phyloP scores from a whole-genome alignment of 108 stramenopile species.

The Bacterosira constricta region DNA sequence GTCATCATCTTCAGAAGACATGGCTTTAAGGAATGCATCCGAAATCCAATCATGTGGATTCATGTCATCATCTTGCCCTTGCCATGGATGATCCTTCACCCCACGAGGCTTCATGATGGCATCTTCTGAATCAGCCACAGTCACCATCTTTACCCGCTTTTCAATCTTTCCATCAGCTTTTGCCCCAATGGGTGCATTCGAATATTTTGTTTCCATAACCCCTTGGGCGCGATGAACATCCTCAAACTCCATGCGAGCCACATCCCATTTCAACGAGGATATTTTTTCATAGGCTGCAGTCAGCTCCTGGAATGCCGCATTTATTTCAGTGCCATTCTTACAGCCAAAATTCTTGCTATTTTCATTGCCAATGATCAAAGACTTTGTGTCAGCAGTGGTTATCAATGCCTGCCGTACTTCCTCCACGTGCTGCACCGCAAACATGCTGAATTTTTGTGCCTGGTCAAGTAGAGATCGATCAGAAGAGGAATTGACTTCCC shows the following conservation, averaged over 20 bases:
- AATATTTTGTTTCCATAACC: neutral
- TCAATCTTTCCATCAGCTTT: neutral
- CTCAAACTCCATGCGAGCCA: conserved; percentile 25
- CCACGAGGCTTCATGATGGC: neutral
- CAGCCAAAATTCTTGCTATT: neutral
- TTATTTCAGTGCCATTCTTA: neutral
- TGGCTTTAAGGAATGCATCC: conserved; percentile 23
- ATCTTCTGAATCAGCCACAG: neutral
- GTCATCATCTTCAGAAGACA: conserved; percentile 14
- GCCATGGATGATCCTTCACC: conserved; percentile 5
- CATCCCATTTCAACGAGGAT: conserved; percentile 36
- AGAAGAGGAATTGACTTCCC: neutral
- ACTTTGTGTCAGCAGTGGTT: neutral
- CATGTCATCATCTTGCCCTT: conserved; percentile 2
- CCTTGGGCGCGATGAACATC: neutral
- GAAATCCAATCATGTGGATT: conserved; percentile 28
- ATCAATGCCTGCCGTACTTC: conserved; percentile 19
- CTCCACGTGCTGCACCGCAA: conserved; percentile 21
- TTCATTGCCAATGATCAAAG: neutral
- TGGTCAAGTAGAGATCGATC: conserved; percentile 7
- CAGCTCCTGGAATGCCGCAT: conserved; percentile 22
- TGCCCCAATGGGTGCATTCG: neutral
- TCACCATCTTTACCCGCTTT: neutral
- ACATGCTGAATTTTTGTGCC: conserved; percentile 31
- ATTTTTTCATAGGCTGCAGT: conserved; percentile 27